These are phyloP conservation scores for Sarocladium brachiariae DNA, from an alignment of 2,329 filamentous ascomycete species.

Conservation along the genomic window DNA sequence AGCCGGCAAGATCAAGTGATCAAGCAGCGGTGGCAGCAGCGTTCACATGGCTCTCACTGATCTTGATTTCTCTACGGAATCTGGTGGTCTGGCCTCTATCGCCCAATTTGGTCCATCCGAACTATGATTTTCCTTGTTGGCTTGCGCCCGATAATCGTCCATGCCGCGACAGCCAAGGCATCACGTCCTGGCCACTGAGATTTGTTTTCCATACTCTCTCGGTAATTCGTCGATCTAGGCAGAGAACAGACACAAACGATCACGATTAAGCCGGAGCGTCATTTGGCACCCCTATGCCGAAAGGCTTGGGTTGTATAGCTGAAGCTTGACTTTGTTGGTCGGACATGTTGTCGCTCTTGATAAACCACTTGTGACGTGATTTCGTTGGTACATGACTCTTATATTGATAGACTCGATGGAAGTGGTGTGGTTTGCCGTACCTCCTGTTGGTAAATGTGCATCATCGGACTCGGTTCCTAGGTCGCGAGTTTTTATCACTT, in stretches of 20 bases:
- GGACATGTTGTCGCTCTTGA: too few species aligned
- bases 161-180: constrained; percentile 50
- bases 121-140: background rate
- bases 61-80: background rate
- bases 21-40: background rate
- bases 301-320: constrained; percentile 78
- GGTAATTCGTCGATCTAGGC: constrained; percentile 74
- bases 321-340: constrained; percentile 94
- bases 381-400: background rate
- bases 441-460: background rate
- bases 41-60: background rate
- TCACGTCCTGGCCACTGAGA: constrained; percentile 55
- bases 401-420: too few species aligned
- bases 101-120: background rate
- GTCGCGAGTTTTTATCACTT: too few species aligned
- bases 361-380: constrained; percentile 7
- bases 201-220: constrained; percentile 61
- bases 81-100: background rate
- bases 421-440: too few species aligned
- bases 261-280: constrained; percentile 99
- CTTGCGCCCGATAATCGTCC: constrained; percentile 9
- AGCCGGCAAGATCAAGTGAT: background rate
- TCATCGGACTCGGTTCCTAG: too few species aligned
- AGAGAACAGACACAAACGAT: constrained; percentile 63
- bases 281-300: constrained; percentile 75